Evolutionary conservation across 306 rosid genomes (phyloP).

Genomic region (Dalbergia cultrata): DNA sequence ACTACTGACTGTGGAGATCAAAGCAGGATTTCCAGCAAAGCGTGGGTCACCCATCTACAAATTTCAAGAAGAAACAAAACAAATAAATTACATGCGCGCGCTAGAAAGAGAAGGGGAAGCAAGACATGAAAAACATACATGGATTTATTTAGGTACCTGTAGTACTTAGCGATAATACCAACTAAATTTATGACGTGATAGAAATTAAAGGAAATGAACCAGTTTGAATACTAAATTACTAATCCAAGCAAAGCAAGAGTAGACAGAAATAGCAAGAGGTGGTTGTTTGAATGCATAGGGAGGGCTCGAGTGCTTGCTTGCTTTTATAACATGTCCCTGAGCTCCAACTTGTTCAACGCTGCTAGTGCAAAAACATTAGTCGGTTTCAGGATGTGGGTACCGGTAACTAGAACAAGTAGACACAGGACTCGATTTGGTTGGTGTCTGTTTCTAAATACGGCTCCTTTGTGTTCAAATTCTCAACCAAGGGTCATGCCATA

Average conservation of each 20-base stretch:
- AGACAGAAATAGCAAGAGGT: not conserved
- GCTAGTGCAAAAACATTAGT: too few relatives aligned
- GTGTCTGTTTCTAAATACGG: not conserved
- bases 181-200: too few relatives aligned
- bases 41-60: constrained; percentile 5
- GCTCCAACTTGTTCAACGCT: too few relatives aligned
- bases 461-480: not conserved
- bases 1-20: not conserved
- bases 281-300: not conserved
- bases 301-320: not conserved
- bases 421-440: too few relatives aligned
- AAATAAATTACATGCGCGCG: too few relatives aligned
- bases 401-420: not conserved
- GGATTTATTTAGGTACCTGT: not conserved
- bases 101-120: not conserved
- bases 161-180: not conserved
- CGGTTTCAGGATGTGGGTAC: not conserved
- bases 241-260: too few relatives aligned
- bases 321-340: not conserved
- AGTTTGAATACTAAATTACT: too few relatives aligned
- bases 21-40: constrained; percentile 16
- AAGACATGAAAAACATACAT: not conserved
- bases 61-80: not conserved
- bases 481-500: too few relatives aligned
- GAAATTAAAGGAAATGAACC: too few relatives aligned